These are phyloP conservation scores for Leersia perrieri DNA, from an alignment of 176 grass and related monocot genomes.

Conservation along the genomic window DNA sequence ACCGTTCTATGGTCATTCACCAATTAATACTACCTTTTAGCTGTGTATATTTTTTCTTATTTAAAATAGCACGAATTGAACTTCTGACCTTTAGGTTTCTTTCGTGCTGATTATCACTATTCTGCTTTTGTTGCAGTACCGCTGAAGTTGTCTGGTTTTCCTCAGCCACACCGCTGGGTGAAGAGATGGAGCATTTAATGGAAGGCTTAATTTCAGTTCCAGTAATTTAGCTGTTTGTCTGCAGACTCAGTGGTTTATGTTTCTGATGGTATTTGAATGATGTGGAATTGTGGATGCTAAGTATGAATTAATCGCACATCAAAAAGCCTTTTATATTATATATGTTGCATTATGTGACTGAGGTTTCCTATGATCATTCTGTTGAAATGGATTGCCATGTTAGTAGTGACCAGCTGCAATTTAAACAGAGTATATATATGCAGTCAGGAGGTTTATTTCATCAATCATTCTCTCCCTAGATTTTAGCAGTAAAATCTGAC, in stretches of 20 bases:
- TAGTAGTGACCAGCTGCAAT: neutral
- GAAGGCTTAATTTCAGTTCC: slow-evolving; percentile 13
- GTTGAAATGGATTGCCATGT: neutral
- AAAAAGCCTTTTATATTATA: neutral
- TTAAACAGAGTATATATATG: neutral
- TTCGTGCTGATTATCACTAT: neutral
- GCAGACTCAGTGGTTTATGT: neutral
- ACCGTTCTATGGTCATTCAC: neutral
- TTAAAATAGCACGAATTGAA: too few species aligned
- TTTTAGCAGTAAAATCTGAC: too few species aligned
- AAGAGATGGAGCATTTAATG: slow-evolving; percentile 1
- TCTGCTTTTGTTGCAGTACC: slow-evolving; percentile 32
- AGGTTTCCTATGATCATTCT: neutral
- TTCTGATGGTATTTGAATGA: slow-evolving; percentile 11
- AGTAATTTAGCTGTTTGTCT: slow-evolving; percentile 41
- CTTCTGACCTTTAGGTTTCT: neutral
- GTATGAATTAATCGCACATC: neutral
- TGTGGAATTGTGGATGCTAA: slow-evolving; percentile 20
- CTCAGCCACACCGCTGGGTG: neutral
- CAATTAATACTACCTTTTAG: neutral
- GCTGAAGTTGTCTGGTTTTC: slow-evolving; percentile 14
- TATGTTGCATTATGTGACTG: neutral
- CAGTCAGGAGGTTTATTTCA: neutral
- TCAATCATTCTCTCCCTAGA: too few species aligned
- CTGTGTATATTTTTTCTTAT: neutral